phyloP scores from a whole-genome alignment of 192 early-diverging fungal species.

The Backusella circina region DNA sequence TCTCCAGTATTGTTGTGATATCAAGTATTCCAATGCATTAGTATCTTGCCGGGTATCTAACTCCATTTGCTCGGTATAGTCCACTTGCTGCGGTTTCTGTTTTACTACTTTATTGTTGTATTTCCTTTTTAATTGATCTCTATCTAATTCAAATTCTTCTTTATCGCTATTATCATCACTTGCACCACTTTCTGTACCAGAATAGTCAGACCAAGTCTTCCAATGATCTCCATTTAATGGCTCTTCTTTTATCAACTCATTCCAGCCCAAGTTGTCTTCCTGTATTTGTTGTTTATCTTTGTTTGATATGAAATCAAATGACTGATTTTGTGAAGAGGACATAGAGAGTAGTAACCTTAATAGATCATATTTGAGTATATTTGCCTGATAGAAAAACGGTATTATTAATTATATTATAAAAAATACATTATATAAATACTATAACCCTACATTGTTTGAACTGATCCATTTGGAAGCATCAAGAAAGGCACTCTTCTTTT shows the following conservation, averaged over 20 bases:
- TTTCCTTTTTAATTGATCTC: background rate
- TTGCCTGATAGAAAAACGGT: background rate
- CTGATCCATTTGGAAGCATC: background rate
- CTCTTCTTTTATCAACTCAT: constrained; percentile 29
- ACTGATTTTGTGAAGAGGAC: background rate
- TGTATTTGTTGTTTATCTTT: background rate
- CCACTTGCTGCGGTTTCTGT: background rate
- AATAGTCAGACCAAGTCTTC: constrained; percentile 8
- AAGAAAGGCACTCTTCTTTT: background rate
- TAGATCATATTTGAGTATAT: constrained; percentile 16
- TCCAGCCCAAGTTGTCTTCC: constrained; percentile 15
- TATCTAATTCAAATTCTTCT: constrained; percentile 13
- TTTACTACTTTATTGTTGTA: background rate
- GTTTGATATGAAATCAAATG: background rate
- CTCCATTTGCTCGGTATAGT: background rate
- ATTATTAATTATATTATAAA: too few relatives aligned
- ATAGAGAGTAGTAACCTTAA: constrained; percentile 5
- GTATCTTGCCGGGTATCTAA: constrained; percentile 9
- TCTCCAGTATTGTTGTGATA: constrained; percentile 27
- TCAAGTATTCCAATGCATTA: constrained; percentile 11
- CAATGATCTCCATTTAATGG: constrained; percentile 37
- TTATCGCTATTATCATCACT: constrained; percentile 17
- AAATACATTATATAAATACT: background rate
- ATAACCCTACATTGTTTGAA: background rate
- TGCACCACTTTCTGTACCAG: background rate